Conservation (phyloP, 2,329 filamentous ascomycete species). For the Epichloe coenophiala region DNA sequence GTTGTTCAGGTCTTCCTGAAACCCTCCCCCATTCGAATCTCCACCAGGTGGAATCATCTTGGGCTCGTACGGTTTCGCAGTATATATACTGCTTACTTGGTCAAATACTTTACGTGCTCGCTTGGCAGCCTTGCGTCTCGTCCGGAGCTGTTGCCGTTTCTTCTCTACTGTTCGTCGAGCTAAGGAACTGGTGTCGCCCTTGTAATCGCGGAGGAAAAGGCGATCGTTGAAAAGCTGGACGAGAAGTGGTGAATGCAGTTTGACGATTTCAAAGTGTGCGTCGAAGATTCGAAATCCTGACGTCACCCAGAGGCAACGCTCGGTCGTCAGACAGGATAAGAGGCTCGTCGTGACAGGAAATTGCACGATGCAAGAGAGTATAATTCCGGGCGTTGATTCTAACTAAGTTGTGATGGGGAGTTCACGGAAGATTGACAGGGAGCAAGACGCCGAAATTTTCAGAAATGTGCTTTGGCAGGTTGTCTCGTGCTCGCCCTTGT, state of each 20-base stretch:
- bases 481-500: background rate
- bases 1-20: slow-evolving; percentile 73
- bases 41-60: slow-evolving; percentile 33
- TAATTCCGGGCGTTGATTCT: background rate
- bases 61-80: slow-evolving; percentile 25
- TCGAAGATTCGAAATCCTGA: background rate
- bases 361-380: background rate
- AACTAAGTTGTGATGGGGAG: background rate
- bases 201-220: slow-evolving; percentile 22
- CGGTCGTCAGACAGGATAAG: background rate
- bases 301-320: background rate
- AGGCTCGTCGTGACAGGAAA: background rate
- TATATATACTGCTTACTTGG: slow-evolving; percentile 30
- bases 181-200: slow-evolving; percentile 8
- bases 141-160: slow-evolving; percentile 20
- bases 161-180: slow-evolving; percentile 15
- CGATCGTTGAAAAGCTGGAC: slow-evolving; percentile 38
- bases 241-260: slow-evolving; percentile 61
- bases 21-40: slow-evolving; percentile 16
- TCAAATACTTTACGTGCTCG: slow-evolving; percentile 26
- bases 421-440: too few relatives aligned
- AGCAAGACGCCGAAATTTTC: too few relatives aligned
- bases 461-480: background rate
- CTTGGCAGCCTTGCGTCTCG: slow-evolving; percentile 20
- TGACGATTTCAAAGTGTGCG: slow-evolving; percentile 30